Evolutionary conservation across 306 rosid species (phyloP).

Genomic region (Alnus glutinosa): DNA sequence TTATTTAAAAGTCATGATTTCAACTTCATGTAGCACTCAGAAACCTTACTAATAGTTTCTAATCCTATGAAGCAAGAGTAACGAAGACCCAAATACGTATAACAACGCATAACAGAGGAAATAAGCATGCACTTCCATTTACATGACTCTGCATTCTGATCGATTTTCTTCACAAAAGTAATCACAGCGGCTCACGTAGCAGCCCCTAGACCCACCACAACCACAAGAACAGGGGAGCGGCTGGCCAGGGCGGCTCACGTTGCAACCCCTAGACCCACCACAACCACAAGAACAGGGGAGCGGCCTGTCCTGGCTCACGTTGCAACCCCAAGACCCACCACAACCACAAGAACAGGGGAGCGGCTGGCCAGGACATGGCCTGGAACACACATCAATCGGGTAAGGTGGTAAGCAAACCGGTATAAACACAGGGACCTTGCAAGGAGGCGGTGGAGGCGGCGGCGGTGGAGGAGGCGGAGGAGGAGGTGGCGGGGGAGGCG

Average conservation of each 20-base stretch:
- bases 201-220: constrained; percentile 43
- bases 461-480: no score
- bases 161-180: constrained; percentile 54
- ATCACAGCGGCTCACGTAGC: constrained; percentile 38
- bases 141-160: constrained; percentile 55
- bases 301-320: constrained; percentile 33
- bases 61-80: no score
- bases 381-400: constrained; percentile 33
- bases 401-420: constrained; percentile 8
- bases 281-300: constrained; percentile 37
- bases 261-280: constrained; percentile 40
- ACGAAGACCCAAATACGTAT: no score
- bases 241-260: constrained; percentile 31
- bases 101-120: no score
- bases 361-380: constrained; percentile 28
- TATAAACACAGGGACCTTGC: no score
- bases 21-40: no score
- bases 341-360: constrained; percentile 37
- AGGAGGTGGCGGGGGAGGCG: no score
- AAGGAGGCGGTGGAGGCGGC: no score
- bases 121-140: not conserved
- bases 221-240: constrained; percentile 34
- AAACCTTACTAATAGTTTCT: no score
- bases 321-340: constrained; percentile 40
- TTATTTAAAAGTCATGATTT: no score